phyloP scores from a whole-genome alignment of 768 basidiomycete species.

The Lactarius tabidus region DNA sequence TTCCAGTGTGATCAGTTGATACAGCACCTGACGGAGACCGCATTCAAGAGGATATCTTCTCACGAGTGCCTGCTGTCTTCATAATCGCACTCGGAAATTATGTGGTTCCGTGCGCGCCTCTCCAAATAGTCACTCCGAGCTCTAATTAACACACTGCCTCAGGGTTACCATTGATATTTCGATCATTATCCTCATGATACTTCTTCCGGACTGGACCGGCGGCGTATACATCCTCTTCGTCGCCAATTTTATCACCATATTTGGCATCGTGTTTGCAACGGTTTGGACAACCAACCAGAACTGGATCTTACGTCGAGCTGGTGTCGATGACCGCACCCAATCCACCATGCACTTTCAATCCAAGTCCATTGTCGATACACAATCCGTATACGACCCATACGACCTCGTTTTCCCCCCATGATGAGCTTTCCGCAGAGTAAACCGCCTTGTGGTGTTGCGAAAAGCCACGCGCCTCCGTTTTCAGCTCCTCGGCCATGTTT shows the following conservation, averaged over 20 bases:
- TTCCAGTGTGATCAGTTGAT: not conserved
- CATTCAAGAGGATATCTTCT: conserved; percentile 16
- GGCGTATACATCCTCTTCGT: conserved; percentile 21
- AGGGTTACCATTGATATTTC: conserved; percentile 21
- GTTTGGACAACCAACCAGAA: conserved; percentile 26
- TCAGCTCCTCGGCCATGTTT: not conserved
- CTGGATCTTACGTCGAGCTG: conserved; percentile 23
- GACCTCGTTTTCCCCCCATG: not conserved
- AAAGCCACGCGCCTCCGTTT: not conserved
- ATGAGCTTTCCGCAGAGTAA: not conserved
- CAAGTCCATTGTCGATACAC: conserved; percentile 7
- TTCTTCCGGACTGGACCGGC: conserved; percentile 13
- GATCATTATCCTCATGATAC: conserved; percentile 17
- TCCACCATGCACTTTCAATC: conserved; percentile 22
- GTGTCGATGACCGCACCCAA: conserved; percentile 13
- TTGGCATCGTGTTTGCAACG: conserved; percentile 25
- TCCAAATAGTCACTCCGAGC: not conserved
- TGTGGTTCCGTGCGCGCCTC: conserved; percentile 19
- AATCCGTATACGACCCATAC: conserved; percentile 12
- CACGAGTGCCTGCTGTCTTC: conserved; percentile 23
- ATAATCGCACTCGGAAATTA: conserved; percentile 25
- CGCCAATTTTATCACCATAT: conserved; percentile 24
- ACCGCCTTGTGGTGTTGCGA: not conserved
- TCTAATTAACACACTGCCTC: conserved; percentile 1
- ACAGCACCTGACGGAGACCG: not conserved